Evolutionary conservation across 2,329 filamentous ascomycete species (phyloP), one percentile per base, ranked within the genome.

Genomic region (Clonostachys rhizophaga): DNA sequence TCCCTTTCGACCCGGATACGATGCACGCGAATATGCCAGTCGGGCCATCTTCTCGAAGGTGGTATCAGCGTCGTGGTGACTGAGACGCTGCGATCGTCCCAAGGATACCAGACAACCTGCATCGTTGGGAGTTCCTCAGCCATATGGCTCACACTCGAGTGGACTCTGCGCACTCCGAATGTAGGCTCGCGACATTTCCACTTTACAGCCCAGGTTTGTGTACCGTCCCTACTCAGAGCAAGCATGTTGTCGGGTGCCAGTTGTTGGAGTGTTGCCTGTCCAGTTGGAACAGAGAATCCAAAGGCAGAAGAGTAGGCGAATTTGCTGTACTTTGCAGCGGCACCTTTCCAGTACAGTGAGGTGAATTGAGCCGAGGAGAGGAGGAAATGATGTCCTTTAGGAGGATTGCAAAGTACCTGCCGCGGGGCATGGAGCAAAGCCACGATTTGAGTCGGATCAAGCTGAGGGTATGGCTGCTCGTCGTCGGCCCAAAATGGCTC

Each of bases 11-110:
- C 43, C 5, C 4, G 11, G 6, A 53, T 34, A 14, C 35, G 39
- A 44, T 56, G 53, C 12, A 54, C 14, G 7, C 48, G 48, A 16
- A 81, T 84, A 68, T 89, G 86, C 86, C 85, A 89, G 61, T 68
- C 86, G 53, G 85, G 84, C 5, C 65, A 66, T 18, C 70, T 75
- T 10, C 85, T 85, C 3, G 18, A 44, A 13, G 24, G 42, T 47
- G 51, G 11, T 4, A 52, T 40, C n/a, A 56, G 34, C 1, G 49
- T 43, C 3, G 51, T 56, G 18, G 52, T 48, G 11, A 54, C 17
- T 5, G 40, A 39, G 11, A 52, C 24, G 17, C 40, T 42, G 10
- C 50, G 39, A n/a, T 45, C 44, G n/a, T 36, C 41, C 47, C 49
- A 54, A 3, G 54, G 52, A 34, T 48, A 46, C 52, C 53, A 55